Evolutionary conservation across 225 moss, liverwort and hornwort species (phyloP).

Genomic region (Straminergon stramineum): DNA sequence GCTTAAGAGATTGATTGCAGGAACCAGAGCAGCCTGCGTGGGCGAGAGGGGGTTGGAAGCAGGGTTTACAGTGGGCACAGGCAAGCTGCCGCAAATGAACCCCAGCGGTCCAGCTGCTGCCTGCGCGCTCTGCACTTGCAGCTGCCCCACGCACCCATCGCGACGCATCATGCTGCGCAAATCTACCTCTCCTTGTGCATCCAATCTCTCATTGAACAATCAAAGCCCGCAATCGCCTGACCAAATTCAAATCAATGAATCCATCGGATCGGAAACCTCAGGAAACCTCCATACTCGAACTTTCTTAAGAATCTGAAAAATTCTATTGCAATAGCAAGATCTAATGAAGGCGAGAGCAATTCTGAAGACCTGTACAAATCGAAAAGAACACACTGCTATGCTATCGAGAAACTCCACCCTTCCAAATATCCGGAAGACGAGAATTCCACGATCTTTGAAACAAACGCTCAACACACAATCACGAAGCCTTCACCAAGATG

Average conservation of each 20-base stretch:
- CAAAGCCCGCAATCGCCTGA: neutral
- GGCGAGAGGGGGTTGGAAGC: conserved; percentile 28
- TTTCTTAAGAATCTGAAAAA: neutral
- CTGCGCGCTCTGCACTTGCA: conserved; percentile 78
- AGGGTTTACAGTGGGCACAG: conserved; percentile 72
- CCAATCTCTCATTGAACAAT: neutral
- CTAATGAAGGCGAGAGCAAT: neutral
- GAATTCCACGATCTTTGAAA: neutral
- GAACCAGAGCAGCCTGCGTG: conserved; percentile 59
- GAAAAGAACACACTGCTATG: neutral
- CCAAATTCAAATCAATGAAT: neutral
- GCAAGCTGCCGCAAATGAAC: conserved; percentile 98
- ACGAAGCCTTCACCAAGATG: neutral
- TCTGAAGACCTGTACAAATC: neutral
- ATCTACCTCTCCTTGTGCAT: neutral
- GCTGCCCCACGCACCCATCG: conserved; percentile 74
- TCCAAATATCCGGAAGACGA: neutral
- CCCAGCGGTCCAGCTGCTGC: conserved; percentile 61
- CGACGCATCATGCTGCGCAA: conserved; percentile 44
- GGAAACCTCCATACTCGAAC: neutral
- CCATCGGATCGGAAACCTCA: neutral
- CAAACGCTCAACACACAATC: neutral
- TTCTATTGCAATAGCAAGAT: neutral
- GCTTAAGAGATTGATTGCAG: conserved; percentile 64
- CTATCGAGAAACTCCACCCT: neutral